Conservation (phyloP, 768 basidiomycete species). For the Plicaturopsis crispa region DNA sequence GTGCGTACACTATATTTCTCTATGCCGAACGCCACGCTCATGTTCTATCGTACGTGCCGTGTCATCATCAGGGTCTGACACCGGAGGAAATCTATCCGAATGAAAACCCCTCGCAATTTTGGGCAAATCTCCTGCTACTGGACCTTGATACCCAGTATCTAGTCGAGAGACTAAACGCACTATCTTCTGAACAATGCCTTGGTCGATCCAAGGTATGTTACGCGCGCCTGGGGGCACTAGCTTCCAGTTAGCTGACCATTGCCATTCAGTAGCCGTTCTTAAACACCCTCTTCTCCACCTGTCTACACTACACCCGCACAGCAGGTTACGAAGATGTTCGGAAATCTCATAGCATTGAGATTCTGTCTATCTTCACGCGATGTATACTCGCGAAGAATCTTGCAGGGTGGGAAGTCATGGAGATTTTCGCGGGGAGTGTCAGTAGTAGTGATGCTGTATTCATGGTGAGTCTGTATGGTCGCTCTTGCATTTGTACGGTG, state of each 20-base stretch:
- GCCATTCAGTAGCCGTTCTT: conserved; percentile 41
- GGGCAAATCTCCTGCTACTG: conserved; percentile 42
- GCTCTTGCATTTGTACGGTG: not conserved
- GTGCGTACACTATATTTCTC: conserved; percentile 12
- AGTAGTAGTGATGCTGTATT: conserved; percentile 51
- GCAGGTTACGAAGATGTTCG: conserved; percentile 25
- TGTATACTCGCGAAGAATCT: conserved; percentile 48
- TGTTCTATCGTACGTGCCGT: conserved; percentile 1
- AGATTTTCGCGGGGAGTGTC: conserved; percentile 56
- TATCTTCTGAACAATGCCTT: conserved; percentile 44
- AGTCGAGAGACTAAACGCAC: conserved; percentile 25
- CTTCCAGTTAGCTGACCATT: conserved; percentile 9
- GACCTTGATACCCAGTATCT: conserved; percentile 44
- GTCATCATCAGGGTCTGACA: conserved; percentile 30
- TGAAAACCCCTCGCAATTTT: conserved; percentile 39
- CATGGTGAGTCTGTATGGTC: conserved; percentile 28
- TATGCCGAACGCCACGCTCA: too few relatives aligned
- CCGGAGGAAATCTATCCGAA: conserved; percentile 37
- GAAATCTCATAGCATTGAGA: conserved; percentile 40
- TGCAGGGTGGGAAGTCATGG: conserved; percentile 70
- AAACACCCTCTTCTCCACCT: conserved; percentile 36
- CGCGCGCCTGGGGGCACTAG: not conserved
- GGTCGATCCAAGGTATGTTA: conserved; percentile 40
- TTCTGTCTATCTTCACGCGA: conserved; percentile 38
- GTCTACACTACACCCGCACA: conserved; percentile 31